These are phyloP conservation scores for Thelonectria rubi DNA, from an alignment of 2,329 filamentous ascomycete genomes.

Conservation along the genomic window DNA sequence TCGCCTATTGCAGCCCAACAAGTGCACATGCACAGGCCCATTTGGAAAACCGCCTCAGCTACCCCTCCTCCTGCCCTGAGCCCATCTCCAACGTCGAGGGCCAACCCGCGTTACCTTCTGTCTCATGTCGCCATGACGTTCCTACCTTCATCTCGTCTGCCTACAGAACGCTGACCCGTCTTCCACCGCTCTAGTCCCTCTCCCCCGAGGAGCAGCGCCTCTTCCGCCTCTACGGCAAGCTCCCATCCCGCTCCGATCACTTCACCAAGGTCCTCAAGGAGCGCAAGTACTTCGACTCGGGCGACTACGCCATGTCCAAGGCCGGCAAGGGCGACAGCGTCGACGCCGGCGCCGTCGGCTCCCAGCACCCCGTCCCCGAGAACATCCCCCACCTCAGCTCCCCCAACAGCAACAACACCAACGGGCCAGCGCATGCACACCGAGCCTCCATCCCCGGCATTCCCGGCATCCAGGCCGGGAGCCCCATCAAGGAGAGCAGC, in stretches of 20 bases:
- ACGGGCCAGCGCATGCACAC: conserved; percentile 51
- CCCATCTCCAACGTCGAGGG: conserved; percentile 18
- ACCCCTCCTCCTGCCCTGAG: conserved; percentile 20
- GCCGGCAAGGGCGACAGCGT: conserved; percentile 95
- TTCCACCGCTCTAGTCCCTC: conserved; percentile 70
- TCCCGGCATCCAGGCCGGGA: conserved; percentile 69
- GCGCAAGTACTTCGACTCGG: conserved; percentile 98
- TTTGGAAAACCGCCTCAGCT: conserved; percentile 30
- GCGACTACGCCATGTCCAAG: conserved; percentile 96
- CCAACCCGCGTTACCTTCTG: conserved; percentile 5
- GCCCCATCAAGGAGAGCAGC: conserved; percentile 90
- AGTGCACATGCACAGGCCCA: conserved; percentile 21
- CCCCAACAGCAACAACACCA: conserved; percentile 57
- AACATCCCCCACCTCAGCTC: conserved; percentile 91
- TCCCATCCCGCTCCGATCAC: conserved; percentile 94
- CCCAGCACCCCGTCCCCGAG: conserved; percentile 92
- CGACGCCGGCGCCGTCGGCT: conserved; percentile 92
- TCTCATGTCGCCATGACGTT: neutral
- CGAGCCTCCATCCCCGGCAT: conserved; percentile 56
- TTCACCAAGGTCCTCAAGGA: conserved; percentile 99
- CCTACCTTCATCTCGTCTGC: conserved; percentile 7
- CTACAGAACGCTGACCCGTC: conserved; percentile 32
- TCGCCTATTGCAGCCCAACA: conserved; percentile 38
- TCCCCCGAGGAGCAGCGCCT: conserved; percentile 95
- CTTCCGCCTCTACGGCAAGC: conserved; percentile 97